These are phyloP conservation scores for Alternaria angustiovoidea DNA, from an alignment of 2,329 filamentous ascomycete species.

Conservation along the genomic window DNA sequence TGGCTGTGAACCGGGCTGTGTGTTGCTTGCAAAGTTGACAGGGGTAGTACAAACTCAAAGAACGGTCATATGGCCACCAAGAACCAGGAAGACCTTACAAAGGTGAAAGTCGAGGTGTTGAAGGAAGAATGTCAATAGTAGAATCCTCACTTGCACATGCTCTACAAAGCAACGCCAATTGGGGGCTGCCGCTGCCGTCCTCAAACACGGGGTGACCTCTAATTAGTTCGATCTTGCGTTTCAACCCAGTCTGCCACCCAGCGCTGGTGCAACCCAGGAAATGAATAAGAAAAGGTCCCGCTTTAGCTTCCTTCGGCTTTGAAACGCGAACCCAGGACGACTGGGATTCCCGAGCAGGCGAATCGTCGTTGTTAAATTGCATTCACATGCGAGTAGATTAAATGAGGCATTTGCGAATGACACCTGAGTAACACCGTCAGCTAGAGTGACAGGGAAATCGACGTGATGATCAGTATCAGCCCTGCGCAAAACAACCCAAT, in stretches of 20 bases:
- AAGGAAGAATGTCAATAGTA: slow-evolving; percentile 21
- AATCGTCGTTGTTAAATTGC: slow-evolving; percentile 9
- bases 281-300: slow-evolving; percentile 21
- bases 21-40: slow-evolving; percentile 21
- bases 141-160: slow-evolving; percentile 3
- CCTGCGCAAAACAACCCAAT: slow-evolving; percentile 26
- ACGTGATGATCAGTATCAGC: slow-evolving; percentile 37
- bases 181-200: slow-evolving; percentile 27
- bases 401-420: slow-evolving; percentile 7
- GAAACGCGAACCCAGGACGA: slow-evolving; percentile 21
- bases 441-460: slow-evolving; percentile 7
- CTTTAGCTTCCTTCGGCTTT: slow-evolving; percentile 19
- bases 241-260: slow-evolving; percentile 22
- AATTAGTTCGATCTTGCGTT: slow-evolving; percentile 22
- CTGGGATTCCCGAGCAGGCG: slow-evolving; percentile 5
- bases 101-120: slow-evolving; percentile 13
- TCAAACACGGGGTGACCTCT: slow-evolving; percentile 27
- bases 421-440: slow-evolving; percentile 1
- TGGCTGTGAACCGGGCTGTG: slow-evolving; percentile 19
- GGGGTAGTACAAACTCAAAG: slow-evolving; percentile 30
- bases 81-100: slow-evolving; percentile 10
- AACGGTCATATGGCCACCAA: slow-evolving; percentile 17
- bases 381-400: slow-evolving; percentile 19
- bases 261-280: slow-evolving; percentile 16
- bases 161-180: slow-evolving; percentile 29